Base-by-base conservation (phyloP, 2,329 filamentous ascomycete genomes). In the Beauveria brongniartii region DNA sequence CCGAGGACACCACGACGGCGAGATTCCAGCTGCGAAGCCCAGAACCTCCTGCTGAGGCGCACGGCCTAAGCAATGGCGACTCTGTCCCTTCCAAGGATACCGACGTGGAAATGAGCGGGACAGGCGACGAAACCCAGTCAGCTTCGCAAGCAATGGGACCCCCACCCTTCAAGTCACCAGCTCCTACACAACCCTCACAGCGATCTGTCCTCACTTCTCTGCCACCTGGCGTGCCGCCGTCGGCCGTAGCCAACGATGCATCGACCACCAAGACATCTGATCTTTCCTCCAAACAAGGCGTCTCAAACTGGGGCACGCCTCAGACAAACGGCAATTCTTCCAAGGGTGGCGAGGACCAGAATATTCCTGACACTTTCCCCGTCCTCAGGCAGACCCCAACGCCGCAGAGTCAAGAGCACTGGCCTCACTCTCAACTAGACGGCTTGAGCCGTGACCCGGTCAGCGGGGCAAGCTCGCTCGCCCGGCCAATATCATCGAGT, bases 201-300 rank as follows among this genome's bases (percentile, higher is more conserved):
- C 75, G 80, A 50, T 88, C 87, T 5, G 80, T 77, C 1, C 73
- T 87, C 50, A 85, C 83, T 18, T 76, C 82, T 22, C 72, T 87
- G 3, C 82, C 84, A 1, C 74, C 79, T 0, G 84, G 82, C 4
- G 75, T 84, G 58, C 83, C 82, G 5, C 83, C 83, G 16, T 83
- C 81, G 28, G 82, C 81, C 14, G 72, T 82, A 62, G 77, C 87
- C 58, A 97, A 97, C 68, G 92, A 96, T 68, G 93, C 92, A 1
- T 96, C 92, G 2, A 95, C 92, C 1, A 96, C 92, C n/a, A 94
- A 96, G 74, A 92, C 90, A 2, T 91, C 90, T 1, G 86, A 89
- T 63, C 83, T 85, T 6, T 91, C 88, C 3, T 77, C 78, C 18
- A 77, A 79, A 57, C 87, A 86, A 14, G 86, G 84, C 5, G 10